Base-by-base conservation (phyloP, 169 alveolate genomes). In the Babesia caballi region DNA sequence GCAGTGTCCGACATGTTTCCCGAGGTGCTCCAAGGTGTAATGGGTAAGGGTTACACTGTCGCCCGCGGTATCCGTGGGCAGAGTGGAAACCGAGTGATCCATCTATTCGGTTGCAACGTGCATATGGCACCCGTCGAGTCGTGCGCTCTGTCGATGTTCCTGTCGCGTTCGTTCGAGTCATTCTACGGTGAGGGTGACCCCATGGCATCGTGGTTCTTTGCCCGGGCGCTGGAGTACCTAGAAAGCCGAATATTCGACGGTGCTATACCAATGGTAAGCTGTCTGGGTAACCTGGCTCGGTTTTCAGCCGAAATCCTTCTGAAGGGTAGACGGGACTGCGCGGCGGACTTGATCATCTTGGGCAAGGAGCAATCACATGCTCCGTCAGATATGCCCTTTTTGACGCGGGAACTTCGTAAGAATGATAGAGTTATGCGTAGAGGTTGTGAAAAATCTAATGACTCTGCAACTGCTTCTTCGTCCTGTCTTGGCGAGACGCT, bases 61-160 rank as follows among this genome's bases (percentile, higher is more conserved):
- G 19, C 49, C 23, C 36, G 68, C 38, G 74, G 70, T 7, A 41
- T 59, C 15, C 35, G 65, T 38, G 49, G 67, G 65, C 77, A 63
- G 14, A 21, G 36, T 19, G 69, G 69, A 9, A 75, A 40, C n/a
- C 38, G 58, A 19, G 27, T 75, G 35, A 80, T 75, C 23, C 78
- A 66, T n/a, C 69, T 78, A 14, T 78, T 25, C 47, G 17, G 28
- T 30, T 78, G 83, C 47, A 36, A 73, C 28, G 49, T 78, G 11
- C 83, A 78, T 33, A 78, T 78, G 83, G 77, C 73, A 17, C 87
- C 87, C 17, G 70, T 78, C 12, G 83, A 78, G 28, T 52, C 81
- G 9, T 63, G 53, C 27, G 73, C 60, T 9, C 63, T 78, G 21
- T 69, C 82, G 19, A 78, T 78, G 87, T 53, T 78, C 46, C 44